These are phyloP conservation scores for Sherardia arvensis DNA, from an alignment of 257 asterid genomes.

Conservation along the genomic window DNA sequence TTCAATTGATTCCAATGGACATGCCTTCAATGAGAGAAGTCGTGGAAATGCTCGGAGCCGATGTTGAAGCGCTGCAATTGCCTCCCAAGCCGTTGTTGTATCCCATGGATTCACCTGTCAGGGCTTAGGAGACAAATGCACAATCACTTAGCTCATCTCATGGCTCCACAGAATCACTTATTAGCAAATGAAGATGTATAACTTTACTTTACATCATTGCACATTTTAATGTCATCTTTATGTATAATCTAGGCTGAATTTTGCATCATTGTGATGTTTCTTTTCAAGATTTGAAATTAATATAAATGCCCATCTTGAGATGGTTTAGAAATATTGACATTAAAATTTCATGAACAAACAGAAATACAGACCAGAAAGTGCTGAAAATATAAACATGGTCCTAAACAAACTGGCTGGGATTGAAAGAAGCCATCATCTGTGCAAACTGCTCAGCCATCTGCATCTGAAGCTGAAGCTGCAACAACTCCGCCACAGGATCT, in stretches of 20 bases:
- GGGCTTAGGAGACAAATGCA: too few species aligned
- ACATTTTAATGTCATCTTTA: too few species aligned
- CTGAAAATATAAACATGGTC: not conserved
- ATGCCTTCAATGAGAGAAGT: not conserved
- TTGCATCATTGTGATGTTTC: too few species aligned
- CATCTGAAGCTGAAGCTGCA: conserved; percentile 25
- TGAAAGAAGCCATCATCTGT: conserved; percentile 26
- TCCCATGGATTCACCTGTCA: too few species aligned
- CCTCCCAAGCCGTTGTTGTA: conserved; percentile 8
- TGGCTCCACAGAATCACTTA: too few species aligned
- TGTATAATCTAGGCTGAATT: too few species aligned
- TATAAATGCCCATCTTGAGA: too few species aligned
- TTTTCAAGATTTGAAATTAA: too few species aligned
- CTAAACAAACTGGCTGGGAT: conserved; percentile 16
- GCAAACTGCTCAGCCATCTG: conserved; percentile 30
- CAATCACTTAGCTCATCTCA: too few species aligned
- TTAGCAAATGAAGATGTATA: too few species aligned
- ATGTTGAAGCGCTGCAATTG: not conserved
- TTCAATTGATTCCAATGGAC: not conserved
- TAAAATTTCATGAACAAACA: not conserved
- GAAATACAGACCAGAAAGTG: not conserved
- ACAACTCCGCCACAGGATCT: conserved; percentile 18
- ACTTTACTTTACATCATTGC: not conserved
- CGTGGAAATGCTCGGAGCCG: not conserved
- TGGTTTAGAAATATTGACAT: too few species aligned